These are phyloP conservation scores for Suillus cothurnatus DNA, from an alignment of 768 basidiomycete species.

Conservation along the genomic window DNA sequence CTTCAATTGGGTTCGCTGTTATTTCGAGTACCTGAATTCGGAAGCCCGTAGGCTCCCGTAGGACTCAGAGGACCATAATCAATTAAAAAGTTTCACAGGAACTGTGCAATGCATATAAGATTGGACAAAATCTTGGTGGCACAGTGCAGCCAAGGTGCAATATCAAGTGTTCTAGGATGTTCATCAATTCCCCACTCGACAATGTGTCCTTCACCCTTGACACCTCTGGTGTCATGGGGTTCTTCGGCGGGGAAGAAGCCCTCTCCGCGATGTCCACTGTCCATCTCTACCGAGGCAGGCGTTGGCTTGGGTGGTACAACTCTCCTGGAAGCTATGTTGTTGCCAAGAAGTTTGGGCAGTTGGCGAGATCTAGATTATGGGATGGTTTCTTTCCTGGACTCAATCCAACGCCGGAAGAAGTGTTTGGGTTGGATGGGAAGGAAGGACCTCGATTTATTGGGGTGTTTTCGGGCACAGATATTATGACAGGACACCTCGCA, in stretches of 20 bases:
- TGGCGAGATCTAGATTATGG: conserved; percentile 34
- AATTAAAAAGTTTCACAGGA: neutral
- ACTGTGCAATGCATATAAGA: neutral
- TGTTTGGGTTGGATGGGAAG: conserved; percentile 33
- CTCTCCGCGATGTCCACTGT: conserved; percentile 39
- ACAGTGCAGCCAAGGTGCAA: no score
- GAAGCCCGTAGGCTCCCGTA: neutral
- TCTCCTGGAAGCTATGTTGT: conserved; percentile 38
- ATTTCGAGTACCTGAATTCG: neutral
- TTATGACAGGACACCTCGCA: conserved; percentile 35
- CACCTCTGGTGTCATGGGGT: conserved; percentile 35
- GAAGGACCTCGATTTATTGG: conserved; percentile 30
- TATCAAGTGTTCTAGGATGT: neutral
- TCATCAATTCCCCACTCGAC: conserved; percentile 13
- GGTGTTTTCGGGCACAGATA: conserved; percentile 29
- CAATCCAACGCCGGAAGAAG: conserved; percentile 27
- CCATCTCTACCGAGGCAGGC: conserved; percentile 33
- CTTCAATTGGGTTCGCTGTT: neutral
- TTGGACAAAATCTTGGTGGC: neutral
- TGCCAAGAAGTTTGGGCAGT: conserved; percentile 35
- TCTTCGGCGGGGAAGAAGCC: conserved; percentile 42
- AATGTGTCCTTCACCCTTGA: conserved; percentile 24
- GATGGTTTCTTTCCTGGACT: conserved; percentile 35
- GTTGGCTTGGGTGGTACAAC: conserved; percentile 40
- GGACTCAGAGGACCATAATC: neutral